Percentiles rank a stretch among this genome's conserved stretches.
Conservation (phyloP, 2,329 filamentous ascomycete species). For the Hymenoscyphus repandus region DNA sequence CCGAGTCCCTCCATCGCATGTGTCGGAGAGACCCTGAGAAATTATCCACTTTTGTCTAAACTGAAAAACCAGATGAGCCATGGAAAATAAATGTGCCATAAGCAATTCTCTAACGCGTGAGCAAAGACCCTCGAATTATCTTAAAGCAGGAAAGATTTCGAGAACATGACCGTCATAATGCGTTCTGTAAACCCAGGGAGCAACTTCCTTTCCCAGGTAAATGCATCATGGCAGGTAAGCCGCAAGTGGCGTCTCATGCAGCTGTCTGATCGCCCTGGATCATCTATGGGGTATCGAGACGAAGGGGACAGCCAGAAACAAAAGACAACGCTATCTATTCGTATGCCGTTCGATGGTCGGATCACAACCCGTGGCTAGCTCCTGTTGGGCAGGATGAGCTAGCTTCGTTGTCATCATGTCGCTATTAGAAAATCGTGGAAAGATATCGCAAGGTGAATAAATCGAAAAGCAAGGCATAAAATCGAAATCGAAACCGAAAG, state of each 20-base stretch:
- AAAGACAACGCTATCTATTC: conserved; percentile 36
- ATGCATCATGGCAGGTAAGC: conserved; percentile 31
- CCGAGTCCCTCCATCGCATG: conserved; percentile 15
- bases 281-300: conserved; percentile 33
- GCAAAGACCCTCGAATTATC: conserved; percentile 22
- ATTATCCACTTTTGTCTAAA: conserved; percentile 30
- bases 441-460: conserved; percentile 17
- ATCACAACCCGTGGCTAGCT: conserved; percentile 22
- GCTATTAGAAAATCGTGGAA: conserved; percentile 30
- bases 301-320: conserved; percentile 29
- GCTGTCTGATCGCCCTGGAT: conserved; percentile 30
- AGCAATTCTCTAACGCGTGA: conserved; percentile 27
- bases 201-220: conserved; percentile 24
- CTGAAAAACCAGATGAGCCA: conserved; percentile 12
- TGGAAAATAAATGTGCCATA: conserved; percentile 20
- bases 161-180: conserved; percentile 33
- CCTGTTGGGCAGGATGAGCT: conserved; percentile 23
- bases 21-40: conserved; percentile 17
- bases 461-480: conserved; percentile 19
- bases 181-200: conserved; percentile 26
- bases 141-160: conserved; percentile 22
- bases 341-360: conserved; percentile 32
- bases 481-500: conserved; percentile 16
- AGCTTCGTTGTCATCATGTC: conserved; percentile 24
- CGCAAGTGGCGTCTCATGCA: conserved; percentile 29